These are phyloP conservation scores for Neurospora cerealis DNA, from an alignment of 495 filamentous ascomycete species.

Conservation along the genomic window DNA sequence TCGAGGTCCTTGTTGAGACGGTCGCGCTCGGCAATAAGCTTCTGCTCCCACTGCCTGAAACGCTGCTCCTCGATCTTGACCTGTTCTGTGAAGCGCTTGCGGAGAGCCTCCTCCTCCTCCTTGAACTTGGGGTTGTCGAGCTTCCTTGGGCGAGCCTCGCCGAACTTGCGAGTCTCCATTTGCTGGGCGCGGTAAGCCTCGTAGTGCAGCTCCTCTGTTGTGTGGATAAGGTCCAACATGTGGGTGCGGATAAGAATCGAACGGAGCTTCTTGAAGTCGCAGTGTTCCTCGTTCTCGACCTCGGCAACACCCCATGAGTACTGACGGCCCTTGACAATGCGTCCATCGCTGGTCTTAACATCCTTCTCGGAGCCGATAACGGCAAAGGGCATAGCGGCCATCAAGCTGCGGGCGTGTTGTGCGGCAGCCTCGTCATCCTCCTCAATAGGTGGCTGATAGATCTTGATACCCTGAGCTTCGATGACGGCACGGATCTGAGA, in stretches of 20 bases:
- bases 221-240: slow-evolving; percentile 99
- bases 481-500: slow-evolving; percentile 83
- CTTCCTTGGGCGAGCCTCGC: slow-evolving; percentile 92
- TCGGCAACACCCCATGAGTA: slow-evolving; percentile 99
- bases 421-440: slow-evolving; percentile 96
- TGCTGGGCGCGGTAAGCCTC: slow-evolving; percentile 97
- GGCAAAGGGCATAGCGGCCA: slow-evolving; percentile 96
- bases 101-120: slow-evolving; percentile 94
- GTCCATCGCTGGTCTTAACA: slow-evolving; percentile 88
- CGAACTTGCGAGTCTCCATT: slow-evolving; percentile 99
- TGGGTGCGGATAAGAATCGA: slow-evolving; percentile 99
- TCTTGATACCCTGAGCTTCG: slow-evolving; percentile 98
- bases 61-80: slow-evolving; percentile 99
- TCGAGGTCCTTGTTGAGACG: slow-evolving; percentile 98
- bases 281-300: slow-evolving; percentile 99
- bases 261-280: slow-evolving; percentile 99
- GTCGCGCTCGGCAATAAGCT: slow-evolving; percentile 95
- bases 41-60: slow-evolving; percentile 99
- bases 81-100: slow-evolving; percentile 99
- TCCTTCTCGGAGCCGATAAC: slow-evolving; percentile 99
- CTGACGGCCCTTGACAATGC: slow-evolving; percentile 96
- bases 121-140: slow-evolving; percentile 99
- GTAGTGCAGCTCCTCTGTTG: slow-evolving; percentile 97
- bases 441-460: slow-evolving; percentile 94
- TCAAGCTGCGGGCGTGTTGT: slow-evolving; percentile 83